Base-by-base conservation (phyloP, 345 rosid genomes). In the Lepidium didymum region DNA sequence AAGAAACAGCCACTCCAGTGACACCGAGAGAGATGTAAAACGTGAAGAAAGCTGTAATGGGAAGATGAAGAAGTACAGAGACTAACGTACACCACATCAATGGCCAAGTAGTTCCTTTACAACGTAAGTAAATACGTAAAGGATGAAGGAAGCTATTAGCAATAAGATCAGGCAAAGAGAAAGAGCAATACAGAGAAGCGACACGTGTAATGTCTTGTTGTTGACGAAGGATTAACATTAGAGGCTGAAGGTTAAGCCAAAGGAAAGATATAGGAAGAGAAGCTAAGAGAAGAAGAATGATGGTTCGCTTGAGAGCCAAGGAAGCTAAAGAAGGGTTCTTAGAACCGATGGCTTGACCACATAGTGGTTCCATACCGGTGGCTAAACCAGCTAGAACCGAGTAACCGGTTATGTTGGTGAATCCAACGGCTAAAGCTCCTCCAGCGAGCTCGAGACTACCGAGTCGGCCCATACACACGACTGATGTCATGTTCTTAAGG, bases 371-470 rank as follows among this genome's bases (percentile, higher is more conserved):
- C 97, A 93, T 90, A 36, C 98, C 97, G 79, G 77, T 80, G 29
- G 98, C 96, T 4, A 93, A 77, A 34, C 98, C 98, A 0, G 94
- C 88, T 7, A 93, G 80, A 53, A 93, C 89, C 0, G 98, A 90
- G 70, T 93, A 90, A 52, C 98, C 98, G 5, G 92, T 90, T 65
- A 93, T 86, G 81, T 93, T 93, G 54, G 96, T 85, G 85, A 93
- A 88, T 18, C 98, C 97, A 11, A 90, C 78, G 33, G 98, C 96
- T 41, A 93, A 76, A 3, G 97, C 90, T 10, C 98, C 98, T 1
- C 94, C 96, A 0, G 98, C 98, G 0, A 93, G 90, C 79, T 93
- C 98, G 1, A 90, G 85, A 52, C 89, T 86, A 37, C 98, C 98
- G 1, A 93, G 81, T 8, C 87, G 83, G 16, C 98, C 97, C 92